Conservation (phyloP, 78 protist genomes). For the Polysphondylium violaceum region DNA sequence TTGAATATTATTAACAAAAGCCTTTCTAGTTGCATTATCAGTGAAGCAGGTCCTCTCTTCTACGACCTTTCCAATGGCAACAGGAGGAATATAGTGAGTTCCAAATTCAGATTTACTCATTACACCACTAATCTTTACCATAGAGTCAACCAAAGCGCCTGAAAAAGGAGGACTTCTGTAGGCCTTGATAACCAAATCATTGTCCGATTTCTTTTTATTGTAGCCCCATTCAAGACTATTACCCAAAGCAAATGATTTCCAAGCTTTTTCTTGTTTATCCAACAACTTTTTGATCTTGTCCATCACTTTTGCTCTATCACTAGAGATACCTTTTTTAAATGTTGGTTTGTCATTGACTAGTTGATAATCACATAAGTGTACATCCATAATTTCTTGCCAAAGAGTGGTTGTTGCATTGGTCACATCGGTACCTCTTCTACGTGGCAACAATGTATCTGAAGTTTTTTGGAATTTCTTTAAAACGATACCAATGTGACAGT, state of each 20-base stretch:
- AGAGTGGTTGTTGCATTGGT: conserved; percentile 7
- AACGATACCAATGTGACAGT: conserved; percentile 25
- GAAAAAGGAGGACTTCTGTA: conserved; percentile 46
- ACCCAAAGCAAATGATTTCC: conserved; percentile 12
- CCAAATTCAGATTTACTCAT: conserved; percentile 6
- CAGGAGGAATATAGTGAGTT: background rate
- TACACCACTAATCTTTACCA: background rate
- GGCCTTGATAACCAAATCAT: background rate
- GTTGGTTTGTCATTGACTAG: conserved; percentile 5
- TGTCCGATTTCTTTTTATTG: conserved; percentile 12
- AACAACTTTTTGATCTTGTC: conserved; percentile 2
- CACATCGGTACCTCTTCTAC: conserved; percentile 38
- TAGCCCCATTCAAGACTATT: conserved; percentile 21
- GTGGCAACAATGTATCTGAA: conserved; percentile 11
- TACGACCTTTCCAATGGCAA: background rate
- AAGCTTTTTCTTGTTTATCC: background rate
- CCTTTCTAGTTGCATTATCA: conserved; percentile 5
- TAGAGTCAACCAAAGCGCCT: background rate
- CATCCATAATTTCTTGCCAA: conserved; percentile 27
- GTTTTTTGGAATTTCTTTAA: background rate
- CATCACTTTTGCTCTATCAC: background rate
- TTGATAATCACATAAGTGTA: conserved; percentile 16
- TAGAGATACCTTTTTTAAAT: background rate
- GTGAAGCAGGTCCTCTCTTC: conserved; percentile 26
- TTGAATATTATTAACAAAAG: conserved; percentile 4